Evolutionary conservation across 495 filamentous ascomycete genomes (phyloP).

Genomic region (Pyrenula aspistea): DNA sequence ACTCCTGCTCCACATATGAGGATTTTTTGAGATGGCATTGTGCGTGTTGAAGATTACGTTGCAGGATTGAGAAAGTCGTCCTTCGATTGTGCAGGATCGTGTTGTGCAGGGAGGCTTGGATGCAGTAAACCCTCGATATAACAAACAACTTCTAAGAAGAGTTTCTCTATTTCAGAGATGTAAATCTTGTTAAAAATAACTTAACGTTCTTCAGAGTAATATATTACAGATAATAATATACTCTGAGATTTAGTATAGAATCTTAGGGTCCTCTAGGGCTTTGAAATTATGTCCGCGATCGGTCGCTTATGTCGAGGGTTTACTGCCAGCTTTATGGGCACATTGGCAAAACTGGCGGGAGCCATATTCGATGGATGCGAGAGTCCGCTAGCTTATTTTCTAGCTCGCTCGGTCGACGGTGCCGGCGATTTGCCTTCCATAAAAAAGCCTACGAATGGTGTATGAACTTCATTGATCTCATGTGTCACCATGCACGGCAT

Average conservation of each 20-base stretch:
- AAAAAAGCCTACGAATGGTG: neutral
- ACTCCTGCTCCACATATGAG: constrained; percentile 11
- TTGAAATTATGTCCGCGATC: too few relatives aligned
- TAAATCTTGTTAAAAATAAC: too few relatives aligned
- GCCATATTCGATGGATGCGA: too few relatives aligned
- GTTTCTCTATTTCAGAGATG: neutral
- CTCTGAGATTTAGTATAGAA: too few relatives aligned
- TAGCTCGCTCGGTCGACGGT: neutral
- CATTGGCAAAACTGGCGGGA: neutral
- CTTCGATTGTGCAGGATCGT: neutral
- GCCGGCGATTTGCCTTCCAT: neutral
- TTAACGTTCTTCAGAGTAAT: too few relatives aligned
- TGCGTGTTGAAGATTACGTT: constrained; percentile 1
- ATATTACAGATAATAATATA: too few relatives aligned
- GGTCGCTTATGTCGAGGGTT: too few relatives aligned
- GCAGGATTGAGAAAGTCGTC: constrained; percentile 1
- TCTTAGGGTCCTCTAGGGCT: too few relatives aligned
- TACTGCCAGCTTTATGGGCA: neutral
- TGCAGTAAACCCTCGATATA: too few relatives aligned
- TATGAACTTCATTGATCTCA: neutral
- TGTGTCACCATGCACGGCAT: neutral
- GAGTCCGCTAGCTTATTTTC: neutral
- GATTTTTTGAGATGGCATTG: constrained; percentile 5
- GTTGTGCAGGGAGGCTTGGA: neutral
- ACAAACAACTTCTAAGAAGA: too few relatives aligned